Evolutionary conservation across 2,329 filamentous ascomycete species (phyloP), one percentile per base, ranked within the genome.

Genomic region (Botrytis porri): DNA sequence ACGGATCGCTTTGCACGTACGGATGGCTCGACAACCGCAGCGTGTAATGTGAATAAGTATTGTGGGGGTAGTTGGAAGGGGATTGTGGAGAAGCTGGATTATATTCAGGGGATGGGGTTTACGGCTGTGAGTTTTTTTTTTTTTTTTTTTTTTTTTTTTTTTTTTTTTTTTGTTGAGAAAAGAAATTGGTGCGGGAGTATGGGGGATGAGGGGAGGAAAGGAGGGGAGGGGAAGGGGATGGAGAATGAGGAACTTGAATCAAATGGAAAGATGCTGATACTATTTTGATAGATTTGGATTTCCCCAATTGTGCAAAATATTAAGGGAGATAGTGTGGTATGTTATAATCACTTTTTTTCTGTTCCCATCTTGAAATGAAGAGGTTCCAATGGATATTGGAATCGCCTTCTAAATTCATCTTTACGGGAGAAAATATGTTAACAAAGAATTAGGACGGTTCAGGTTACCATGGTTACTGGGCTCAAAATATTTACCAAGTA

Each of bases 381-480:
- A 25, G 7, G 12, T 14, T 18, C 8, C 5, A 29, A 57, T 29
- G n/a, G 6, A 29, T 4, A 7, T 29, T 29, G n/a, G 0, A 57
- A 57, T 29, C n/a, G 14, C 1, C 4, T 7, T 7, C 14, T 29
- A 1, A 29, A 4, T 57, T 57, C 14, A 9, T 9, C 18, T 1
- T 57, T 1, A 45, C 7, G 1, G 18, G 8, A 45, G 14, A 3
- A 29, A 18, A 29, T 9, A 57, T 57, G 14, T 57, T 57, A 57
- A 25, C 7, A 10, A 25, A 12, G 4, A 14, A 29, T 35, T 39
- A 72, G 41, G 81, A 83, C 65, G 83, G 83, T 48, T 76, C 80
- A 25, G 76, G 83, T 7, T 85, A 84, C 71, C 84, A 85, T 76
- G 84, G 84, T 9, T 85, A 85, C 76, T 85, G 84, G 84, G 82